These are phyloP conservation scores for Phytomonas francai DNA, from an alignment of 208 protist genomes.

Conservation along the genomic window DNA sequence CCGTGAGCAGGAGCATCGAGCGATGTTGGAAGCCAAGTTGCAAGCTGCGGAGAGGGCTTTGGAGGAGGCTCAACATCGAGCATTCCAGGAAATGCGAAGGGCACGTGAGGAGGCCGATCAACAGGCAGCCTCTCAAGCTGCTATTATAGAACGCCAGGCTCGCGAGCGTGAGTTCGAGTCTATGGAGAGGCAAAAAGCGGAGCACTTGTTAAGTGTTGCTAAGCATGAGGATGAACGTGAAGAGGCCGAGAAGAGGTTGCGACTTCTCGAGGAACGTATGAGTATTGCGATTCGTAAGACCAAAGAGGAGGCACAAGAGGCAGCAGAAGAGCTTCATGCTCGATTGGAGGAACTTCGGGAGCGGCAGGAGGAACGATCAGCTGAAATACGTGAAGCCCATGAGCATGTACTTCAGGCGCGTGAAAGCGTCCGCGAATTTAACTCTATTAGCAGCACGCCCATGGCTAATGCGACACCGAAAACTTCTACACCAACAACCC, in stretches of 20 bases:
- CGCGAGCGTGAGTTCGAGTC: slow-evolving; percentile 28
- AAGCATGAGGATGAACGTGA: slow-evolving; percentile 26
- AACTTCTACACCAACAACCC: not conserved
- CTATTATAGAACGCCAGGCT: slow-evolving; percentile 20
- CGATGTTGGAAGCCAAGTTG: slow-evolving; percentile 43
- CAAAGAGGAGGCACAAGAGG: slow-evolving; percentile 26
- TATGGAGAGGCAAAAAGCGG: slow-evolving; percentile 18
- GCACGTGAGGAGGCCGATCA: slow-evolving; percentile 33
- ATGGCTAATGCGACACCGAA: slow-evolving; percentile 13
- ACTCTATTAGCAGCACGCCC: slow-evolving; percentile 15
- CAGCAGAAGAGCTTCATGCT: slow-evolving; percentile 26
- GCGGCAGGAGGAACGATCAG: slow-evolving; percentile 31
- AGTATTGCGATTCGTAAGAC: slow-evolving; percentile 29
- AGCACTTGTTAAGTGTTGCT: slow-evolving; percentile 22
- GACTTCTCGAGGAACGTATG: slow-evolving; percentile 28
- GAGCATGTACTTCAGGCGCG: slow-evolving; percentile 16
- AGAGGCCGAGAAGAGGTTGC: slow-evolving; percentile 24
- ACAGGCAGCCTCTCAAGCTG: slow-evolving; percentile 32
- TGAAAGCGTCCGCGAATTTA: slow-evolving; percentile 19
- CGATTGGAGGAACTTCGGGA: slow-evolving; percentile 34
- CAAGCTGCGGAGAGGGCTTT: slow-evolving; percentile 42
- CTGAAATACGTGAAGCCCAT: slow-evolving; percentile 26
- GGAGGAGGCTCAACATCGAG: slow-evolving; percentile 36
- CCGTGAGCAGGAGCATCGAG: slow-evolving; percentile 38
- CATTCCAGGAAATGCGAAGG: slow-evolving; percentile 24